Base-by-base conservation (phyloP, 164 flowering plant species). In the Umbilicus rupestris region DNA sequence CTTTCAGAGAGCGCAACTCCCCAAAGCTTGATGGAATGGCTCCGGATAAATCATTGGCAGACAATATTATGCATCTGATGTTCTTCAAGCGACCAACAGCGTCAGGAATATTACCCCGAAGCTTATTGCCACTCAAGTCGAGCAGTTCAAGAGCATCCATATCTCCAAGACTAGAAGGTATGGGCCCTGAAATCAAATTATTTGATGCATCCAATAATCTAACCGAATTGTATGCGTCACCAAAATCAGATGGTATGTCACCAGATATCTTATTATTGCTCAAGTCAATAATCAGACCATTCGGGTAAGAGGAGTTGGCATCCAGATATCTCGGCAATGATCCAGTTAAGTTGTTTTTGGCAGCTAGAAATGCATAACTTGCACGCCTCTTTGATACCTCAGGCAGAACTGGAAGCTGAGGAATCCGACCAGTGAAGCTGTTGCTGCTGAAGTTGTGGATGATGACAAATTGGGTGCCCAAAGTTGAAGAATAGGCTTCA, bases 21-120 rank as follows among this genome's bases (percentile, higher is more conserved):
- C 50, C 70, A 3, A 81, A 35, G 46, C 65, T 46, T 7, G 58
- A 11, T 3, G 80, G 82, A 26, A 81, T 71, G 31, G 19, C 19
- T 6, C 84, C 82, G 47, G 65, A 77, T 42, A 81, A 65, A 39
- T 75, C 74, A 52, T 78, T 81, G 2, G 49, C 46, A 3, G 74
- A 55, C 71, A 80, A 39, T 5, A 7, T 3, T 35, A 35, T 35
- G 7, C 6, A 35, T 35, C 4, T 0, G 37, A 35, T 35, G 7
- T 35, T 35, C 37, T 35, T 35, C 37, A 35, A 35, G 37, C 37
- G 37, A 35, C 37, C 37, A 35, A 35, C 37, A 35, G 37, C 37
- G 7, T 26, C n/a, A 76, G 79, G 65, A 79, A 64, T 14, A 35
- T 62, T 63, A 63, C 78, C 79, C 22, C 70, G 69, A 57, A 79